Evolutionary conservation across 2,329 filamentous ascomycete genomes (phyloP).

Genomic region (Fusarium clavum): DNA sequence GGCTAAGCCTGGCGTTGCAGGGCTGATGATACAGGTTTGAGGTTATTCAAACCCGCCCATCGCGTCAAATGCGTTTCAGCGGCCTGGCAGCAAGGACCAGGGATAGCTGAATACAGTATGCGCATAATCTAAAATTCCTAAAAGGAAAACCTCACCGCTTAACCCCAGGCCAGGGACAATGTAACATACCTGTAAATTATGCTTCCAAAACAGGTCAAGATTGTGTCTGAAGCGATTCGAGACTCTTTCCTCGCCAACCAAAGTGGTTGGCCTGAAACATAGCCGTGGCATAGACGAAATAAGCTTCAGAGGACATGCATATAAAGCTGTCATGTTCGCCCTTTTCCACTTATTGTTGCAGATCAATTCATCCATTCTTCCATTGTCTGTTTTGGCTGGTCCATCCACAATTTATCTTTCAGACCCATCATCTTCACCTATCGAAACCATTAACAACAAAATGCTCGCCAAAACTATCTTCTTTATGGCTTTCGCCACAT

Average conservation of each 20-base stretch:
- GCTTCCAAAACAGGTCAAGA: not conserved
- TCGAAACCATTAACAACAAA: not conserved
- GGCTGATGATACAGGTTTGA: not conserved
- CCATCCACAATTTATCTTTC: not conserved
- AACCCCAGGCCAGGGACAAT: not conserved
- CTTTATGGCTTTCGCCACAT: not conserved
- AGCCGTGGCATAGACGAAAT: not conserved
- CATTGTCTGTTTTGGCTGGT: not conserved
- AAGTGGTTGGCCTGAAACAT: not conserved
- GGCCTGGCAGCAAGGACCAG: not conserved
- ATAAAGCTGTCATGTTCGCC: not conserved
- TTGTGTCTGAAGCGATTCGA: not conserved
- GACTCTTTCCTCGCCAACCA: not conserved
- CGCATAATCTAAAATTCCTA: not conserved
- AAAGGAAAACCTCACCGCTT: not conserved
- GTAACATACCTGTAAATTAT: not conserved
- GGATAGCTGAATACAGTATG: not conserved
- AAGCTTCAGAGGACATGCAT: not conserved
- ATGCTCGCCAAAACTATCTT: not conserved
- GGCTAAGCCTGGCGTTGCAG: not conserved
- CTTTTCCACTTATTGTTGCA: too few species aligned
- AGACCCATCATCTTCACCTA: not conserved
- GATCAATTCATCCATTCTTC: too few species aligned
- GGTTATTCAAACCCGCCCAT: not conserved
- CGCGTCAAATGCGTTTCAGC: not conserved